Conservation (phyloP, 176 grass and related monocot genomes). For the Oryza longistaminata region DNA sequence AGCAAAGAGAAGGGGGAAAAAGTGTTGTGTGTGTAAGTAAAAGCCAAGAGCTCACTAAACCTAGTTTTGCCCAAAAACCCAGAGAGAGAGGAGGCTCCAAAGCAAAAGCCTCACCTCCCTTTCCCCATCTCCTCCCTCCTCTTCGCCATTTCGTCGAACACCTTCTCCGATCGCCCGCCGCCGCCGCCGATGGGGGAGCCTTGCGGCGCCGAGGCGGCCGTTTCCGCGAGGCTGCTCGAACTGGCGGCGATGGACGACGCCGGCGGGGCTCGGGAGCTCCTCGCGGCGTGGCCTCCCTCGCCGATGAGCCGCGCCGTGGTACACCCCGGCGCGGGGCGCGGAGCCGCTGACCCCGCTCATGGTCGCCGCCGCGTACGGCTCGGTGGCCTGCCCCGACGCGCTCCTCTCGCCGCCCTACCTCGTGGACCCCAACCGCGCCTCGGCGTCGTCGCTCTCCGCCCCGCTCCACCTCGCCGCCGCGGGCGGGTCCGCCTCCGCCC, state of each 20-base stretch:
- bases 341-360: slow-evolving; percentile 66
- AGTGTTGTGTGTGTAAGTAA: neutral
- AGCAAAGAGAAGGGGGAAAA: neutral
- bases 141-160: slow-evolving; percentile 41
- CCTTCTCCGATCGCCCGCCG: slow-evolving; percentile 37
- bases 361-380: slow-evolving; percentile 70
- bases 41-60: slow-evolving; percentile 23
- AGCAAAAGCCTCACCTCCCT: neutral
- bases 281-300: slow-evolving; percentile 38
- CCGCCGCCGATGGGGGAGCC: too few relatives aligned
- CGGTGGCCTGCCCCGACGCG: slow-evolving; percentile 43
- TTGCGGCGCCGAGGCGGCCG: neutral
- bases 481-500: slow-evolving; percentile 43
- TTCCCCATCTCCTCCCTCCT: slow-evolving; percentile 16
- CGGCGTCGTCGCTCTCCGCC: slow-evolving; percentile 43
- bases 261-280: slow-evolving; percentile 25
- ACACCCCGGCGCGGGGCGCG: slow-evolving; percentile 43
- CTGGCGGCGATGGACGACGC: slow-evolving; percentile 54
- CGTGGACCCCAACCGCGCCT: slow-evolving; percentile 51
- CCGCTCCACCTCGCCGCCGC: slow-evolving; percentile 63
- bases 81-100: neutral
- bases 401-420: slow-evolving; percentile 52
- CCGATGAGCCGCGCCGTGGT: slow-evolving; percentile 61
- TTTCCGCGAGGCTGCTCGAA: slow-evolving; percentile 48
- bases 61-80: slow-evolving; percentile 52